Percentiles rank a stretch among this genome's conserved stretches.
phyloP scores from a whole-genome alignment of 1,284 basidiomycete genomes.

The Heterobasidion parviporum region DNA sequence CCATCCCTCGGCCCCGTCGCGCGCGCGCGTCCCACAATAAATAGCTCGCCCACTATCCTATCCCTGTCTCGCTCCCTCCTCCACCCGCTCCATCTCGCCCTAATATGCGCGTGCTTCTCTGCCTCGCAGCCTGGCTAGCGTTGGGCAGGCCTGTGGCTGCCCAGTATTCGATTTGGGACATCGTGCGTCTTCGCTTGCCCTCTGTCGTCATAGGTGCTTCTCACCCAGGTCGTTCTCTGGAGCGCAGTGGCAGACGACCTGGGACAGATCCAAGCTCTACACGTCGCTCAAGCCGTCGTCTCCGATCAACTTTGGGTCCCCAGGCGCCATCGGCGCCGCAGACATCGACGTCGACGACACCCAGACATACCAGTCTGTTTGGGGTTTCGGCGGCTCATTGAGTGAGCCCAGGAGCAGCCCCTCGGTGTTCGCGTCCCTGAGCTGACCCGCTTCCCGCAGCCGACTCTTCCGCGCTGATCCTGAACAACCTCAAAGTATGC shows the following conservation, averaged over 20 bases:
- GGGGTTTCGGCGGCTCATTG: constrained; percentile 39
- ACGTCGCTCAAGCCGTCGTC: constrained; percentile 20
- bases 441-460: constrained; percentile 20
- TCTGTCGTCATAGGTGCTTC: neutral
- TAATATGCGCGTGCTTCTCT: neutral
- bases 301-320: constrained; percentile 29
- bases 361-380: constrained; percentile 33
- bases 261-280: constrained; percentile 27
- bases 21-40: neutral
- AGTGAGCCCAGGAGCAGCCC: constrained; percentile 23
- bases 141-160: neutral
- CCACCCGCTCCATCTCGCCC: neutral
- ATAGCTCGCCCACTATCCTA: neutral
- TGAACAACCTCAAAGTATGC: constrained; percentile 37
- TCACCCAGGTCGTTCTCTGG: neutral
- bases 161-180: constrained; percentile 24
- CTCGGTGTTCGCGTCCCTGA: neutral
- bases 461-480: constrained; percentile 39
- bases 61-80: neutral
- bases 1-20: neutral
- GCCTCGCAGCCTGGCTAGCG: neutral
- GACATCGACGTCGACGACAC: constrained; percentile 36
- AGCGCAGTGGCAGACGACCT: constrained; percentile 27
- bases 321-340: constrained; percentile 30
- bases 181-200: constrained; percentile 17